These are phyloP conservation scores for Grosmannia penicillata DNA, from an alignment of 2,329 filamentous ascomycete genomes.

Conservation along the genomic window DNA sequence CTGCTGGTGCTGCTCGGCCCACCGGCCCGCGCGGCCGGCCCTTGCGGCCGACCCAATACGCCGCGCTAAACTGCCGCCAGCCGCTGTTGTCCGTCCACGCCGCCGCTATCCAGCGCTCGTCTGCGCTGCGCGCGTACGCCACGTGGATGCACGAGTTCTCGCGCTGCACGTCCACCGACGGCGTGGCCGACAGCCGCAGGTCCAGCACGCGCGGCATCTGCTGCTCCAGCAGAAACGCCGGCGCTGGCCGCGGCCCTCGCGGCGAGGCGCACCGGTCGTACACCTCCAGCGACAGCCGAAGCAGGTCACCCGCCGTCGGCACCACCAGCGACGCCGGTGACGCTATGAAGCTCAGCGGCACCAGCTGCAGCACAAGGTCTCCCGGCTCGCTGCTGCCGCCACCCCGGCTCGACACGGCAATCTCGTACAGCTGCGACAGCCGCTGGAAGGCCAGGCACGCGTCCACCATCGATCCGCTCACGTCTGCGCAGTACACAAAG, in stretches of 20 bases:
- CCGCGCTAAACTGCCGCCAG: constrained; percentile 54
- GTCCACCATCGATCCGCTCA: constrained; percentile 47
- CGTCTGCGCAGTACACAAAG: constrained; percentile 55
- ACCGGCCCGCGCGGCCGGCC: constrained; percentile 31
- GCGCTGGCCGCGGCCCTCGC: constrained; percentile 42
- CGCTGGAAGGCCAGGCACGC: constrained; percentile 61
- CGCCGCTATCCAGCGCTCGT: constrained; percentile 63
- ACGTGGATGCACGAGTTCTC: constrained; percentile 73
- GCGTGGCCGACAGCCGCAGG: constrained; percentile 54
- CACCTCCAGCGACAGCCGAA: constrained; percentile 53
- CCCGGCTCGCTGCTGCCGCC: constrained; percentile 29
- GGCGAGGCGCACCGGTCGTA: constrained; percentile 60
- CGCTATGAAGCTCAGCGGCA: constrained; percentile 54
- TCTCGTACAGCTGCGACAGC: constrained; percentile 51
- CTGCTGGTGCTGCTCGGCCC: no score
- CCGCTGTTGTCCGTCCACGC: constrained; percentile 72
- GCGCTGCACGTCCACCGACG: constrained; percentile 57
- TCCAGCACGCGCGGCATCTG: constrained; percentile 56
- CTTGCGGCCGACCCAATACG: constrained; percentile 55
- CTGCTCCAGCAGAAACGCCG: constrained; percentile 59
- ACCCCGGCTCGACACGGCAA: constrained; percentile 15
- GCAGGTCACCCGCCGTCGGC: constrained; percentile 44
- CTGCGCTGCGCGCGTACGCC: constrained; percentile 61
- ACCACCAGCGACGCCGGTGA: constrained; percentile 47
- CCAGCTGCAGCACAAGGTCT: constrained; percentile 63